Conservation (phyloP, 2,329 filamentous ascomycete species). For the Xylaria digitata region DNA sequence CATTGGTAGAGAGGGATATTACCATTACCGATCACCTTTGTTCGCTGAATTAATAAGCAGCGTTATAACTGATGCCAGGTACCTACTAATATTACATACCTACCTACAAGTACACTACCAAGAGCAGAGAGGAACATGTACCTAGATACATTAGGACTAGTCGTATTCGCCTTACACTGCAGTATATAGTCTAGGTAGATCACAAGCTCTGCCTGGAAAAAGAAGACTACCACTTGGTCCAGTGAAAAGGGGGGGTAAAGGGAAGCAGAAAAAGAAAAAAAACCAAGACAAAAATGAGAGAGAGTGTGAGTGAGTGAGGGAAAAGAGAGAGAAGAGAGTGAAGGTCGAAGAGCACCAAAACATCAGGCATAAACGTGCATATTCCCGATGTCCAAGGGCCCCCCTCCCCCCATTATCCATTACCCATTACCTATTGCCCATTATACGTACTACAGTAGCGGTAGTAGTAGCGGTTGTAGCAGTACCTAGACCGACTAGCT, state of each 20-base stretch:
- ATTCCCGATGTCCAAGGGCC: too few relatives aligned
- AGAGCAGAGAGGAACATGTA: too few relatives aligned
- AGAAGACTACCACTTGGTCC: neutral
- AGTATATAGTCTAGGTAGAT: neutral
- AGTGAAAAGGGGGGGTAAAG: neutral
- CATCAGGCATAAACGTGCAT: too few relatives aligned
- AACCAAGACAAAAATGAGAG: slow-evolving; percentile 6
- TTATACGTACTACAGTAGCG: too few relatives aligned
- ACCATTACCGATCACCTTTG: neutral
- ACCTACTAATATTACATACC: neutral
- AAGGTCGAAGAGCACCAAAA: too few relatives aligned
- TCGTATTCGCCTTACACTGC: neutral
- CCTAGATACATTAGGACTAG: neutral
- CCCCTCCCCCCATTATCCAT: too few relatives aligned
- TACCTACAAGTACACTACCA: neutral
- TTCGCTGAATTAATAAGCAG: neutral
- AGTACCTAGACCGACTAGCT: too few relatives aligned
- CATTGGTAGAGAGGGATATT: slow-evolving; percentile 1
- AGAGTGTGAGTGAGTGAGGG: neutral
- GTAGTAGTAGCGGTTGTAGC: too few relatives aligned
- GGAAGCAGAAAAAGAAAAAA: slow-evolving; percentile 7
- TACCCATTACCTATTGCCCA: too few relatives aligned
- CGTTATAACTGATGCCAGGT: too few relatives aligned
- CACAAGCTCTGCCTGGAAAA: slow-evolving; percentile 1
- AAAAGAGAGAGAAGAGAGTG: neutral